Evolutionary conservation across 352 stramenopile genomes (phyloP), one percentile per base, ranked within the genome.

Genomic region (Phytophthora sojae): DNA sequence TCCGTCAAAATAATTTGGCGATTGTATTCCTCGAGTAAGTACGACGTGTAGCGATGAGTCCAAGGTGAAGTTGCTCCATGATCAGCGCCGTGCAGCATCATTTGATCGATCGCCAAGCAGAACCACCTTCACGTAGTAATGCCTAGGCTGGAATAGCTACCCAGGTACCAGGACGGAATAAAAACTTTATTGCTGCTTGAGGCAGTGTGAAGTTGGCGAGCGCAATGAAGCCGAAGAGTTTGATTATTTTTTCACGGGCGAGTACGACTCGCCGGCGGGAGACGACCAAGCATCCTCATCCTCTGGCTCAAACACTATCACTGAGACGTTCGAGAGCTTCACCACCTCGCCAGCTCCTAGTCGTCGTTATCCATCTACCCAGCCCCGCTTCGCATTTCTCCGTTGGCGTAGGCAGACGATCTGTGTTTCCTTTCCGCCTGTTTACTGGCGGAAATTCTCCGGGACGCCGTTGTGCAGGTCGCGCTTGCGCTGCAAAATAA

Each of bases 401-500:
- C 54, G 53, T 14, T 47, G 21, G 39, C 9, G 17, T 58, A 21
- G 21, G 21, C 21, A 58, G 35, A 64, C 37, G 52, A 37, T 17
- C 39, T 39, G 25, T 6, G 6, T 55, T 47, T 37, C 17, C 19
- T 55, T 52, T 49, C 64, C 17, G 15, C 56, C 54, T 21, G 6
- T 37, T 85, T 86, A 92, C 61, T 86, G 57, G 49, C 82, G 84
- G 66, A 89, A 88, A 53, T 85, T 88, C 56, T 88, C 77, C 51
- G 80, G 80, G 21, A 87, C 52, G 56, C 79, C 80, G 66, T 83
- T 79, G 57, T 61, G 78, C 51, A 73, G 42, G 58, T 89, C 77
- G 44, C 83, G 83, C 30, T 69, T 71, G 67, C 77, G 74, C 83
- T 88, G 47, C 15, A 71, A 21, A 2, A 69, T 3, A 62, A 8